These are phyloP conservation scores for Aurantiochytrium sp. DNA, from an alignment of 108 stramenopile species.

Conservation along the genomic window DNA sequence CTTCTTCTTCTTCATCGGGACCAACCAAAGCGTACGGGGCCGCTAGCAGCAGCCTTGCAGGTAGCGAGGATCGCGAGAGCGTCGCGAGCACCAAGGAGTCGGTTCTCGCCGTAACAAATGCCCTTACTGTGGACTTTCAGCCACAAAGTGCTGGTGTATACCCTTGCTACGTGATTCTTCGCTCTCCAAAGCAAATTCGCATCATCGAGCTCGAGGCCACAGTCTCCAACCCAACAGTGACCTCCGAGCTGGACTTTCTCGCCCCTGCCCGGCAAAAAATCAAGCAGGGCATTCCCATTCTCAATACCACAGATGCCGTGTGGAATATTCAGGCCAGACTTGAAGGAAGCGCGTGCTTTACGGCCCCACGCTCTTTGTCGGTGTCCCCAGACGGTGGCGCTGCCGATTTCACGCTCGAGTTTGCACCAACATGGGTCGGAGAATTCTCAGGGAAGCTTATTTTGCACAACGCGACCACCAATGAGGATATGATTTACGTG, in stretches of 20 bases:
- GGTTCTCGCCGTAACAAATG: not conserved
- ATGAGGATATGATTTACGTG: slow-evolving; percentile 34
- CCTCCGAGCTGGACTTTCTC: slow-evolving; percentile 38
- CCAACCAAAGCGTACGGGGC: no score
- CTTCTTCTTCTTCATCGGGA: no score
- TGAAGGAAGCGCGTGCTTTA: slow-evolving; percentile 29
- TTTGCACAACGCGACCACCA: slow-evolving; percentile 27
- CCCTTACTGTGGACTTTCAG: not conserved
- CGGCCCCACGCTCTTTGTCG: slow-evolving; percentile 22
- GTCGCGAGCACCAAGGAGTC: not conserved
- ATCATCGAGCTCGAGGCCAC: slow-evolving; percentile 23
- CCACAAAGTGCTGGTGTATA: slow-evolving; percentile 43
- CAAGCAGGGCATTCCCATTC: slow-evolving; percentile 45
- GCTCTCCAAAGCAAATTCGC: slow-evolving; percentile 34
- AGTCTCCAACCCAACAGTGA: slow-evolving; percentile 26
- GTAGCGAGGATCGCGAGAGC: no score
- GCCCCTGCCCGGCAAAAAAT: slow-evolving; percentile 46
- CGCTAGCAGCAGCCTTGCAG: no score
- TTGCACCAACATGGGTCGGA: slow-evolving; percentile 27
- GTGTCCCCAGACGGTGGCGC: slow-evolving; percentile 32
- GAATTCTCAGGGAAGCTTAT: slow-evolving; percentile 25
- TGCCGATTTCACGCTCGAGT: slow-evolving; percentile 24
- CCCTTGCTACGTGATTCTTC: not conserved
- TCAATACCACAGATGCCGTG: slow-evolving; percentile 39
- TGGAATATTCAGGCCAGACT: slow-evolving; percentile 33